Evolutionary conservation across 2,329 filamentous ascomycete genomes (phyloP).

Genomic region (Aspergillus piperis): DNA sequence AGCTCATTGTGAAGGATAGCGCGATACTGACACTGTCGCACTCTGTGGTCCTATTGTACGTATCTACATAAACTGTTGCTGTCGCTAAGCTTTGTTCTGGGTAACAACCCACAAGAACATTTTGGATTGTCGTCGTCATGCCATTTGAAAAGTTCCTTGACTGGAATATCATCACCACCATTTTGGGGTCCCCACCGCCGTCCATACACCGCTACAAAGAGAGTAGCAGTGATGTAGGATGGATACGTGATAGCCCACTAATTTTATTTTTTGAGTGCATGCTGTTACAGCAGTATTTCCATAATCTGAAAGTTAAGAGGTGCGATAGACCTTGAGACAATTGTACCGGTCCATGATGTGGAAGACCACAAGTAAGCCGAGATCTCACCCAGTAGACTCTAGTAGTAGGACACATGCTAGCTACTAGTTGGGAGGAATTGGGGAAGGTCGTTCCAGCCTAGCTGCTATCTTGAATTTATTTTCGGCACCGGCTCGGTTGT

Average conservation of each 20-base stretch:
- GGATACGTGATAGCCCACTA: background rate
- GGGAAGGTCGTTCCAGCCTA: background rate
- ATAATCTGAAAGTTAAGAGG: background rate
- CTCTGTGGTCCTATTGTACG: too few species aligned
- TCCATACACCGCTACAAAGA: background rate
- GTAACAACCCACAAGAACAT: background rate
- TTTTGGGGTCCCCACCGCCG: background rate
- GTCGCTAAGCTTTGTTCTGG: background rate
- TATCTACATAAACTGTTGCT: background rate
- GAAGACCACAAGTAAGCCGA: background rate
- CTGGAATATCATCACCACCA: background rate
- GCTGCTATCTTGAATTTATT: background rate
- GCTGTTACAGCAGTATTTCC: background rate
- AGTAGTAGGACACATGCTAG: too few species aligned
- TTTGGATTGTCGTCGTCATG: background rate
- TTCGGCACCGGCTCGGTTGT: background rate
- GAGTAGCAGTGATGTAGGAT: background rate
- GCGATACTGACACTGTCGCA: background rate
- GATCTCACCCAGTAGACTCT: background rate
- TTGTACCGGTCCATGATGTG: background rate
- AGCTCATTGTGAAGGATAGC: background rate
- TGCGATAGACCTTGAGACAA: background rate
- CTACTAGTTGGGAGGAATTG: background rate
- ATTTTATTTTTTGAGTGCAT: background rate
- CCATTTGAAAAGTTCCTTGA: background rate